Percentiles rank a stretch among this genome's conserved stretches.
Evolutionary conservation across 768 basidiomycete genomes (phyloP).

Genomic region (Krasilnikovozyma curviuscula): DNA sequence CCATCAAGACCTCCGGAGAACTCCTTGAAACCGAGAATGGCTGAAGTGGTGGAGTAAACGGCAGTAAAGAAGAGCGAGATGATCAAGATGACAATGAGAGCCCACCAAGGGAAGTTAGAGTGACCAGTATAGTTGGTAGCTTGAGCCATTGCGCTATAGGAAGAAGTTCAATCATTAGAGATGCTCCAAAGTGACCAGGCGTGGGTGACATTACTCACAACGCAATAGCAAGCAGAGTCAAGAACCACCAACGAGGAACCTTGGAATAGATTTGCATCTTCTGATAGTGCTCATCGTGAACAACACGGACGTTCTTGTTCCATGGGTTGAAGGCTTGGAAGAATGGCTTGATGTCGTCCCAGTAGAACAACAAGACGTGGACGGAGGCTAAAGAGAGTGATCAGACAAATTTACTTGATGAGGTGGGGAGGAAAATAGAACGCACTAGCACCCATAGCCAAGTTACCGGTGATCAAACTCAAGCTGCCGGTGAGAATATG

Average conservation of each 20-base stretch:
- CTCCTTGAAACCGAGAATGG: conserved; percentile 8
- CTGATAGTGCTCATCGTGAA: conserved; percentile 12
- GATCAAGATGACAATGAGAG: conserved; percentile 13
- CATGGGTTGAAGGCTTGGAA: conserved; percentile 10
- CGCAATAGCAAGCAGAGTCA: too few species aligned
- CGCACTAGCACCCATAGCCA: too few species aligned
- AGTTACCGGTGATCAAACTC: too few species aligned
- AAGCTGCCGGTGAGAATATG: too few species aligned
- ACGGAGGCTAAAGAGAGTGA: too few species aligned
- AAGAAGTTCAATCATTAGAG: too few species aligned
- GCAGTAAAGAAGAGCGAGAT: conserved; percentile 11
- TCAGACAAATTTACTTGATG: conserved; percentile 10
- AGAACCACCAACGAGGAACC: too few species aligned
- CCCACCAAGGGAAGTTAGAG: conserved; percentile 19
- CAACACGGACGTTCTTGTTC: conserved; percentile 5
- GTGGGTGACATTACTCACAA: too few species aligned
- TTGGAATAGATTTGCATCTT: conserved; percentile 14
- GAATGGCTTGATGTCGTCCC: too few species aligned
- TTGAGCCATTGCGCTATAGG: conserved; percentile 1
- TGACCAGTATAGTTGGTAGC: conserved; percentile 8
- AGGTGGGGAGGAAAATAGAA: too few species aligned
- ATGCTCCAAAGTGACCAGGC: too few species aligned
- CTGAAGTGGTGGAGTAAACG: conserved; percentile 8
- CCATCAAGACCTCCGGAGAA: conserved; percentile 13
- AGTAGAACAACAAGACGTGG: too few species aligned